Evolutionary conservation across 1,139 yeast species (phyloP).

Genomic region (Yamadazyma aaseri): DNA sequence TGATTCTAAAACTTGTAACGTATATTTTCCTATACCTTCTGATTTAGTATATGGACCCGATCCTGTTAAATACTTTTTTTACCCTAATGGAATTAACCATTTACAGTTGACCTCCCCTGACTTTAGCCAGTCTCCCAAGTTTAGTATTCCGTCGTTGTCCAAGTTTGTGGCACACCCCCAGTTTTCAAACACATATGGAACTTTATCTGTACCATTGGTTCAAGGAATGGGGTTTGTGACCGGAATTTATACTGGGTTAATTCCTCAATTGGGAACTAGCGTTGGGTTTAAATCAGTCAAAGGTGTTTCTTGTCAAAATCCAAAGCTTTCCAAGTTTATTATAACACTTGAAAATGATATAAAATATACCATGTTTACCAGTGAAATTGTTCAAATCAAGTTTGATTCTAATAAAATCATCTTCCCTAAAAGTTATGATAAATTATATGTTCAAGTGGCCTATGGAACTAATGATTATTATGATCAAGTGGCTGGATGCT

Average conservation of each 20-base stretch:
- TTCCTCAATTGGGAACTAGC: conserved; percentile 48
- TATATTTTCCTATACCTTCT: conserved; percentile 52
- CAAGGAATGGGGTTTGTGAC: conserved; percentile 73
- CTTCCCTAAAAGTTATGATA: conserved; percentile 35
- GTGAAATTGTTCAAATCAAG: conserved; percentile 12
- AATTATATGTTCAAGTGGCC: conserved; percentile 56
- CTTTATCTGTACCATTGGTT: conserved; percentile 26
- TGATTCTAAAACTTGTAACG: conserved; percentile 51
- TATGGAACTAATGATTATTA: conserved; percentile 33
- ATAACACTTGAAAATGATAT: conserved; percentile 24
- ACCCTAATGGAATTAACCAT: conserved; percentile 26
- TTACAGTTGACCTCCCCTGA: conserved; percentile 25
- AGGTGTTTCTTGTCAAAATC: conserved; percentile 30
- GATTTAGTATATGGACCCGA: conserved; percentile 65
- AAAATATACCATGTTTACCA: conserved; percentile 49
- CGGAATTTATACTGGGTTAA: conserved; percentile 51
- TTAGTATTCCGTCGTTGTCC: conserved; percentile 20
- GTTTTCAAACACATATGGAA: conserved; percentile 13
- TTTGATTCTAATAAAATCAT: conserved; percentile 7
- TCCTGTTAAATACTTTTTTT: conserved; percentile 41
- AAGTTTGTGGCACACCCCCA: conserved; percentile 25
- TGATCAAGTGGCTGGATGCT: conserved; percentile 65
- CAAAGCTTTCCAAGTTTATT: conserved; percentile 12
- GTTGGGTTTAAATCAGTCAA: conserved; percentile 49
- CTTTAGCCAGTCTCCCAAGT: conserved; percentile 19